Percentiles rank a stretch among this genome's conserved stretches.
Evolutionary conservation across 1,284 basidiomycete species (phyloP).

Genomic region (Xerocomus nothofagi): DNA sequence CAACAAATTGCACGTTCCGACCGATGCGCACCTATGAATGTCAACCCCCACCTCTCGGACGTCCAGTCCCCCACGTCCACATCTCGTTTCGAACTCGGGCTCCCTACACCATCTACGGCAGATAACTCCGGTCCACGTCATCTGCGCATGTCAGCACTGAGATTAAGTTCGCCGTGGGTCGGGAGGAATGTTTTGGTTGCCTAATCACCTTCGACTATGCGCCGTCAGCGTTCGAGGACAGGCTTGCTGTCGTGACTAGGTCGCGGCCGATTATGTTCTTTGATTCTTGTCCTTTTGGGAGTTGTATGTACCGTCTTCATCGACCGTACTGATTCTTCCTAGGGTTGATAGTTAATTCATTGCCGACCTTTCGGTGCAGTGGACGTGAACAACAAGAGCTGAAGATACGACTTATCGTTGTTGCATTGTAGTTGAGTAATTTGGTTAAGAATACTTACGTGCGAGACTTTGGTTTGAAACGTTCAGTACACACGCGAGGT

Average conservation of each 20-base stretch:
- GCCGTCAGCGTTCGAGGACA: slow-evolving; percentile 13
- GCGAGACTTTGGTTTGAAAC: no score
- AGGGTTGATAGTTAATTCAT: no score
- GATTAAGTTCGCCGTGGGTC: slow-evolving; percentile 22
- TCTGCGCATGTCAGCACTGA: slow-evolving; percentile 12
- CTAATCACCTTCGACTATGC: slow-evolving; percentile 15
- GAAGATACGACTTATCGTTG: no score
- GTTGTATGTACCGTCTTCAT: background rate
- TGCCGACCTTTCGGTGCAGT: background rate
- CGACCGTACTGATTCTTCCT: background rate
- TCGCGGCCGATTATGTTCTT: slow-evolving; percentile 9
- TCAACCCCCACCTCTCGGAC: no score
- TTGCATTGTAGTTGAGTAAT: no score
- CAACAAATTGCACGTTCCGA: background rate
- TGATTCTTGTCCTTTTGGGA: slow-evolving; percentile 2
- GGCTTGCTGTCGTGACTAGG: slow-evolving; percentile 9
- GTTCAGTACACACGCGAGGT: no score
- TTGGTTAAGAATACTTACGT: no score
- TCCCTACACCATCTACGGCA: slow-evolving; percentile 16
- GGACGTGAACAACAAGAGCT: background rate
- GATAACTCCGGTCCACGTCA: slow-evolving; percentile 19
- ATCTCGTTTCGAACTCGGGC: slow-evolving; percentile 22
- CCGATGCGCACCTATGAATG: background rate
- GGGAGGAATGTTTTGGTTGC: slow-evolving; percentile 23
- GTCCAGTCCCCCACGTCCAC: background rate